Percentiles rank a stretch among this genome's conserved stretches.
phyloP scores from a whole-genome alignment of 495 filamentous ascomycete species.

The Podospora sp. region DNA sequence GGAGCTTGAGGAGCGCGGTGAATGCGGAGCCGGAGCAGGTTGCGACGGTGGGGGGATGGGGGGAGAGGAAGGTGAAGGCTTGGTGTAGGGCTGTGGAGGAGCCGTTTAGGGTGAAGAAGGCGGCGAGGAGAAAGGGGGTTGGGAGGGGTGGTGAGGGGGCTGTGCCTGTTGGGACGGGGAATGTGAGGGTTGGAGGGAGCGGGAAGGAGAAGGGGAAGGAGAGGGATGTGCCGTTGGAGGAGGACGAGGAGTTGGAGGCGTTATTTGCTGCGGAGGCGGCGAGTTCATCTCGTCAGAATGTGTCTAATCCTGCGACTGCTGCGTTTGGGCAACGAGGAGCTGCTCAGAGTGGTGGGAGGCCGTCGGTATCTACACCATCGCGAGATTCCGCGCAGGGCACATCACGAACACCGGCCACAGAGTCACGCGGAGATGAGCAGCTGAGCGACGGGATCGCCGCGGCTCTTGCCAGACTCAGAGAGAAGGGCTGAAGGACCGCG shows the following conservation, averaged over 20 bases:
- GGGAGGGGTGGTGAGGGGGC: slow-evolving; percentile 26
- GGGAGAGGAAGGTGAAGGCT: slow-evolving; percentile 86
- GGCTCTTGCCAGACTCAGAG: slow-evolving; percentile 54
- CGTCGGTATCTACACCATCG: not conserved
- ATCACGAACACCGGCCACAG: not conserved
- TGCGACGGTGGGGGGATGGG: slow-evolving; percentile 82
- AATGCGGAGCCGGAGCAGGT: slow-evolving; percentile 88
- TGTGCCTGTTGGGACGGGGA: not conserved
- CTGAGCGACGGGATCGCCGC: slow-evolving; percentile 57
- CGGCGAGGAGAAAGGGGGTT: slow-evolving; percentile 55
- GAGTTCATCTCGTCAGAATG: slow-evolving; percentile 20
- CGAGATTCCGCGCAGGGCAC: not conserved
- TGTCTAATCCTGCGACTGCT: not conserved
- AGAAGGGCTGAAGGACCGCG: slow-evolving; percentile 38
- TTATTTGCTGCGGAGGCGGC: slow-evolving; percentile 51
- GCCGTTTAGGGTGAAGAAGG: slow-evolving; percentile 74
- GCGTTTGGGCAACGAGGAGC: not conserved
- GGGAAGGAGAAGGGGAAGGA: not conserved
- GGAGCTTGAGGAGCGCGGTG: slow-evolving; percentile 78
- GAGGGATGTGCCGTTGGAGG: slow-evolving; percentile 22
- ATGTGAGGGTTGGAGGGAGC: not conserved
- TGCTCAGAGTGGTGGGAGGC: not conserved
- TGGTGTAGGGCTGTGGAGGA: slow-evolving; percentile 83
- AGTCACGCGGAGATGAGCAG: slow-evolving; percentile 33
- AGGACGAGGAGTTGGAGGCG: slow-evolving; percentile 53